Conservation (phyloP, 1,139 yeast genomes). For the Blastobotrys serpentis region DNA sequence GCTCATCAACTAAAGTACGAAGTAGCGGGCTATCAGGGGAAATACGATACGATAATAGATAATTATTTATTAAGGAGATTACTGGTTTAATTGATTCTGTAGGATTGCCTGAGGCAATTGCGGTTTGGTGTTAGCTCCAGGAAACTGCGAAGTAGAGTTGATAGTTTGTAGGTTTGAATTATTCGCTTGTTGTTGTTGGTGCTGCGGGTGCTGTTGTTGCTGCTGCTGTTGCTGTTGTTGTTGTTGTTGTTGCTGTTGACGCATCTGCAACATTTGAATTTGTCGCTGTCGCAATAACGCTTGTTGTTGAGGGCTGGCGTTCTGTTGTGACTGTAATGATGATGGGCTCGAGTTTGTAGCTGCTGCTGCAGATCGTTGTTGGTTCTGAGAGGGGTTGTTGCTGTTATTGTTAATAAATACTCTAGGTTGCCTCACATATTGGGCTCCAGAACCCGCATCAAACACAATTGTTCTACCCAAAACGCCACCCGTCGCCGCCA, state of each 20-base stretch:
- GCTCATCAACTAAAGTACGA: too few relatives aligned
- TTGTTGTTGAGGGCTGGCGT: slow-evolving; percentile 28
- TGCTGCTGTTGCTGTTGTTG: slow-evolving; percentile 20
- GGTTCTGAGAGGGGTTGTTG: slow-evolving; percentile 23
- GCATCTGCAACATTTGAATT: slow-evolving; percentile 21
- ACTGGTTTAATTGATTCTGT: slow-evolving; percentile 16
- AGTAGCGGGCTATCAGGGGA: too few relatives aligned
- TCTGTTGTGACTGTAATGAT: slow-evolving; percentile 26
- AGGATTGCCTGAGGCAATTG: slow-evolving; percentile 12
- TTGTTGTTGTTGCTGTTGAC: slow-evolving; percentile 17
- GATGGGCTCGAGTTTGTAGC: slow-evolving; percentile 30
- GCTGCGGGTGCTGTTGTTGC: slow-evolving; percentile 21
- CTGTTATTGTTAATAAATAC: slow-evolving; percentile 29
- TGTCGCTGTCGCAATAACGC: slow-evolving; percentile 29
- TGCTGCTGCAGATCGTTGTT: slow-evolving; percentile 29
- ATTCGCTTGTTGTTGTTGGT: slow-evolving; percentile 15
- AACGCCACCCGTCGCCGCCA: slow-evolving; percentile 37
- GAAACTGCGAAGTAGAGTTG: slow-evolving; percentile 12
- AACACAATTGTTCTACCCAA: slow-evolving; percentile 38
- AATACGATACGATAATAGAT: too few relatives aligned
- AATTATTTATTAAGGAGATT: slow-evolving; percentile 9
- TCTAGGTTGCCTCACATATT: slow-evolving; percentile 37
- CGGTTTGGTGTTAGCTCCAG: slow-evolving; percentile 9
- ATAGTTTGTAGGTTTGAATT: slow-evolving; percentile 9
- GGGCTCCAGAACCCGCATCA: slow-evolving; percentile 33